A percentile compares a stretch with the other conserved stretches of the same genome.
Conservation (phyloP, 352 stramenopile genomes). For the Thraustochytrium sp. region DNA sequence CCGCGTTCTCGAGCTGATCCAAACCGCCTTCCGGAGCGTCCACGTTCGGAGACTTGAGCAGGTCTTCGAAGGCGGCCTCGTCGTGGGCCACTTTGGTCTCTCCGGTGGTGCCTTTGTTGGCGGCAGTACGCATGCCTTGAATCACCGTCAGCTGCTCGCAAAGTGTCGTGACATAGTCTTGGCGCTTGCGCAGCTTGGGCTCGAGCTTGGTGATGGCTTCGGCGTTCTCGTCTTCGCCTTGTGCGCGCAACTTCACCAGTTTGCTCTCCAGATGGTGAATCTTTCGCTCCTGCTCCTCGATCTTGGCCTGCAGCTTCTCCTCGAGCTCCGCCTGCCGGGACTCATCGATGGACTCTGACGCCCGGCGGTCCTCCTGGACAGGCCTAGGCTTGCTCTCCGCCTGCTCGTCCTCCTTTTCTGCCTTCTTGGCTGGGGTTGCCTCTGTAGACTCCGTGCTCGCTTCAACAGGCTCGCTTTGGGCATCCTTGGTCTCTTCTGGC, state of each 20-base stretch:
- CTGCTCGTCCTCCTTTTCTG: background rate
- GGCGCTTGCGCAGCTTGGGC: background rate
- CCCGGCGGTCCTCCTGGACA: no score
- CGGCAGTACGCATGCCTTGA: background rate
- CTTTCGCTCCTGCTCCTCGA: slow-evolving; percentile 12
- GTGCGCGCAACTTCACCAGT: background rate
- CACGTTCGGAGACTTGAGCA: no score
- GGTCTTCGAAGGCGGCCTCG: no score
- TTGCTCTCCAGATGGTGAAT: background rate
- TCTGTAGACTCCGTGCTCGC: no score
- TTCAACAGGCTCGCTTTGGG: no score
- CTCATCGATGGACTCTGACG: background rate
- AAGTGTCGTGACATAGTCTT: background rate
- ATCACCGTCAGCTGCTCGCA: background rate
- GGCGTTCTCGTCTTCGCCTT: background rate
- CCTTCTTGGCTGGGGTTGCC: background rate
- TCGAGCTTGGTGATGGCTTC: background rate
- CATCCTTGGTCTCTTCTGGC: background rate
- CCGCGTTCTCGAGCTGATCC: no score
- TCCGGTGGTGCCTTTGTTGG: no score
- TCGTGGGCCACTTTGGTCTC: no score
- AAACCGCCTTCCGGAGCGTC: no score
- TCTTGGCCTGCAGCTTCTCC: background rate
- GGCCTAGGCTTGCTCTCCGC: background rate
- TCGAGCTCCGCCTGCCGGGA: background rate